Percentiles rank a stretch among this genome's conserved stretches.
Conservation (phyloP, 208 protist species). For the Entamoeba invadens region DNA sequence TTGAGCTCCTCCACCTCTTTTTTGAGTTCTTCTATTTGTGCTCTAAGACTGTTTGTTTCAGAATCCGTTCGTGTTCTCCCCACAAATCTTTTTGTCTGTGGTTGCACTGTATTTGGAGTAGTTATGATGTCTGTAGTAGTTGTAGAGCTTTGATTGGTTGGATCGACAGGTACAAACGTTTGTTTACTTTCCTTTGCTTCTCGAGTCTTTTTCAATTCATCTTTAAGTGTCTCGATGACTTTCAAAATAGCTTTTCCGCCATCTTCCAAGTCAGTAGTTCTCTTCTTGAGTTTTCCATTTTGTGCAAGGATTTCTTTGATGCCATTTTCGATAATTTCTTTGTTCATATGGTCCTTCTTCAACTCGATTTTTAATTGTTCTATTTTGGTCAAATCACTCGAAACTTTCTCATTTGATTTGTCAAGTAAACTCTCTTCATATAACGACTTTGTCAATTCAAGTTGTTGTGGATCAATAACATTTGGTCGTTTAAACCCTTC, state of each 20-base stretch:
- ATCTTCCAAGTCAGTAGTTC: neutral
- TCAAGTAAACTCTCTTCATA: neutral
- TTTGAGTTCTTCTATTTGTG: neutral
- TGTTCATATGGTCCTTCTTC: neutral
- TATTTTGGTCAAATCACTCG: neutral
- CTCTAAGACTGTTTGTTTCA: neutral
- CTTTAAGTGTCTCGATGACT: neutral
- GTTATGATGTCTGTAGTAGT: too few species aligned
- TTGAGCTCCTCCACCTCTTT: neutral
- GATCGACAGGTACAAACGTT: neutral
- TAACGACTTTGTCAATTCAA: neutral
- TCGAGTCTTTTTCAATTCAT: neutral
- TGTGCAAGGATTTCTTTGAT: neutral
- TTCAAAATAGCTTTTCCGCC: neutral
- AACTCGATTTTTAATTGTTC: neutral
- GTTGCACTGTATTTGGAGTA: too few species aligned
- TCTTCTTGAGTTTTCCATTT: neutral
- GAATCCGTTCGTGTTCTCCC: neutral
- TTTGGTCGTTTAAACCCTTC: neutral
- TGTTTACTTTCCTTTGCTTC: neutral
- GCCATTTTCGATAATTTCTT: neutral
- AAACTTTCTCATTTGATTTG: neutral
- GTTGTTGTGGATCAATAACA: neutral
- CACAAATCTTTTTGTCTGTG: too few species aligned
- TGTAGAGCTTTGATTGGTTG: too few species aligned